Conservation (phyloP, 345 rosid genomes). For the Linum tenue region DNA sequence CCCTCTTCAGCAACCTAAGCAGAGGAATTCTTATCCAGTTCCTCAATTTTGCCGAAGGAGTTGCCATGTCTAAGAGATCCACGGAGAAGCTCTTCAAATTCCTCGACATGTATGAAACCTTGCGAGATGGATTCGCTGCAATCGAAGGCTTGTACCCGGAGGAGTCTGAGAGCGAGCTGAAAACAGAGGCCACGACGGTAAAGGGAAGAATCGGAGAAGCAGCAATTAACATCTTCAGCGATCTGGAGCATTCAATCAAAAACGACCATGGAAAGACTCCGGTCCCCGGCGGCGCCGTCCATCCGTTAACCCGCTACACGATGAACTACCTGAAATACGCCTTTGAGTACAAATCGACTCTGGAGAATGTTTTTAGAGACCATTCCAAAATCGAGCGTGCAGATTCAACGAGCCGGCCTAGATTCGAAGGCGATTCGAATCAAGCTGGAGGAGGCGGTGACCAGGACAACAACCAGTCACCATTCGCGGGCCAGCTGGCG, state of each 20-base stretch:
- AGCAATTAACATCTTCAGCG: slow-evolving; percentile 48
- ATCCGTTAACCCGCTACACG: slow-evolving; percentile 79
- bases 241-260: slow-evolving; percentile 64
- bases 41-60: slow-evolving; percentile 64
- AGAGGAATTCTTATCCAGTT: slow-evolving; percentile 52
- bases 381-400: slow-evolving; percentile 64
- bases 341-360: slow-evolving; percentile 62
- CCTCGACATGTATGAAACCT: slow-evolving; percentile 64
- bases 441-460: slow-evolving; percentile 1
- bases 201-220: slow-evolving; percentile 64
- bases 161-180: slow-evolving; percentile 38
- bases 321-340: slow-evolving; percentile 69
- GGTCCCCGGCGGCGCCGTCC: slow-evolving; percentile 85
- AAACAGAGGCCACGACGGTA: slow-evolving; percentile 39
- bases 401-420: slow-evolving; percentile 37
- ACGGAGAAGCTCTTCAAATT: slow-evolving; percentile 73
- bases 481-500: slow-evolving; percentile 46
- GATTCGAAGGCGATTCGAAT: slow-evolving; percentile 12
- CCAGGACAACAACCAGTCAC: slow-evolving; percentile 19
- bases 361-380: slow-evolving; percentile 73
- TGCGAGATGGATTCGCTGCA: slow-evolving; percentile 43
- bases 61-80: slow-evolving; percentile 61
- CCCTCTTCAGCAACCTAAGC: slow-evolving; percentile 42
- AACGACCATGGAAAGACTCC: slow-evolving; percentile 58
- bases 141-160: slow-evolving; percentile 35